phyloP scores from a whole-genome alignment of 495 filamentous ascomycete species.

The Articulospora tetracladia region DNA sequence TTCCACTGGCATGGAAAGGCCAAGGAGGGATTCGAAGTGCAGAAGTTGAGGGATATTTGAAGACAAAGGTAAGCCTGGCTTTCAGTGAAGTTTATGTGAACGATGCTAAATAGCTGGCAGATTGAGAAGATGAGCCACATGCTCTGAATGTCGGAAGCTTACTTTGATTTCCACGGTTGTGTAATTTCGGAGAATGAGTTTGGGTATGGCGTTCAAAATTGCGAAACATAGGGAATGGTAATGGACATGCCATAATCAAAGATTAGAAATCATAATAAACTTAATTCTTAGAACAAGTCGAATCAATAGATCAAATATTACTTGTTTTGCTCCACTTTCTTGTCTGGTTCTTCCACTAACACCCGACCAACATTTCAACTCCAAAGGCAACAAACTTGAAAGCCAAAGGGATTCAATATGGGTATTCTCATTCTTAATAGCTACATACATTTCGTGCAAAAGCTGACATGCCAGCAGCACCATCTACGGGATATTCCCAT shows the following conservation, averaged over 20 bases:
- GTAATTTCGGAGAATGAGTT: too few species aligned
- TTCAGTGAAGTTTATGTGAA: background rate
- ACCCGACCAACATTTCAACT: too few species aligned
- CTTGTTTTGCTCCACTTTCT: too few species aligned
- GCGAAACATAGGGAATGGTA: too few species aligned
- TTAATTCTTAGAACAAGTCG: too few species aligned
- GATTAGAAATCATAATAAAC: too few species aligned
- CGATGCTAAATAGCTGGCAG: background rate
- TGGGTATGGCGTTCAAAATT: too few species aligned
- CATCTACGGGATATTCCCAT: background rate
- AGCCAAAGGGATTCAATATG: background rate
- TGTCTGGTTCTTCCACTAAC: too few species aligned
- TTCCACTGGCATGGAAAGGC: conserved; percentile 84
- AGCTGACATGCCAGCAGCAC: background rate
- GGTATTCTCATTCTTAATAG: background rate
- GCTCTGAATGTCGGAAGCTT: too few species aligned
- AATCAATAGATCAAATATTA: too few species aligned
- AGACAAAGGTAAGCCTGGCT: conserved; percentile 71
- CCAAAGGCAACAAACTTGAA: too few species aligned
- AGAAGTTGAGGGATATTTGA: conserved; percentile 90
- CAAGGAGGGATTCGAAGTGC: conserved; percentile 79
- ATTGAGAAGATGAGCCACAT: conserved; percentile 71
- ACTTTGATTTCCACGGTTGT: too few species aligned
- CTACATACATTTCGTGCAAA: background rate
- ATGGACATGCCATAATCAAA: background rate